These are phyloP conservation scores for Acacia acuminata DNA, from an alignment of 306 rosid genomes.

Conservation along the genomic window DNA sequence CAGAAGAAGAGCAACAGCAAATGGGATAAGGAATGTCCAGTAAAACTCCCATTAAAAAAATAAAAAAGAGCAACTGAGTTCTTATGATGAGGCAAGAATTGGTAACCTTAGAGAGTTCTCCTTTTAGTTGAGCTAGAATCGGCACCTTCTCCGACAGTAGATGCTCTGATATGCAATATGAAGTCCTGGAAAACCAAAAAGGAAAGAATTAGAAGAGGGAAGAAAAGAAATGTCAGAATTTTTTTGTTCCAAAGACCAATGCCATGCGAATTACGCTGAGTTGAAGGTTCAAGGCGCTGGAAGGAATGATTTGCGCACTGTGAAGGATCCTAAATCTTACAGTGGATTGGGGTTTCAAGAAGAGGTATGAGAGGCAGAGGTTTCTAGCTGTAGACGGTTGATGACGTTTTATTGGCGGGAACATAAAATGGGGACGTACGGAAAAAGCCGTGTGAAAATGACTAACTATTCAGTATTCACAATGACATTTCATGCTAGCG, in stretches of 20 bases:
- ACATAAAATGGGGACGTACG: conserved; percentile 5
- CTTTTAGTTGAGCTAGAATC: conserved; percentile 1
- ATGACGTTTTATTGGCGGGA: conserved; percentile 8
- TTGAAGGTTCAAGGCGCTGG: conserved; percentile 8
- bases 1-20: not conserved
- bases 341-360: conserved; percentile 29
- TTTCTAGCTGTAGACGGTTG: not conserved
- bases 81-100: not conserved
- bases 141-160: conserved; percentile 33
- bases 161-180: conserved; percentile 19
- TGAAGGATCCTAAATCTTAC: conserved; percentile 17
- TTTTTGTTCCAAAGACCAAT: not conserved
- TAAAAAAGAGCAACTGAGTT: not conserved
- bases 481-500: no score
- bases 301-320: conserved; percentile 24
- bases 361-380: not conserved
- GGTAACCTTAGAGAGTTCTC: conserved; percentile 25
- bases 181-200: conserved; percentile 1
- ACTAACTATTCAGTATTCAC: no score
- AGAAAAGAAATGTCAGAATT: not conserved
- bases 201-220: not conserved
- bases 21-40: not conserved
- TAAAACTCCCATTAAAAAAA: not conserved
- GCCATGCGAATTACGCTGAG: not conserved
- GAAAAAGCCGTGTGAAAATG: not conserved